phyloP scores from a whole-genome alignment of 345 rosid genomes.

The Aquilaria yunnanensis region DNA sequence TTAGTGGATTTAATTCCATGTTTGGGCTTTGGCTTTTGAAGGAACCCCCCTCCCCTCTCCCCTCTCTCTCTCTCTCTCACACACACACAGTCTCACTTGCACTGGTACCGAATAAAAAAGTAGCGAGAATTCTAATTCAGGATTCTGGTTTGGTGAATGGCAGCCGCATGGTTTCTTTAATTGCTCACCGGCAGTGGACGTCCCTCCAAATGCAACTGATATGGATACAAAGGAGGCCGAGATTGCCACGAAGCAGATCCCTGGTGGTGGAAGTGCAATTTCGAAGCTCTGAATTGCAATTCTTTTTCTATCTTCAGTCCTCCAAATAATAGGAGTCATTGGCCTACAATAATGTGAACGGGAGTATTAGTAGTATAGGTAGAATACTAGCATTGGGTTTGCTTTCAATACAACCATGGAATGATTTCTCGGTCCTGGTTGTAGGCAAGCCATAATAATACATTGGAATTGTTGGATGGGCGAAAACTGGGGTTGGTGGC shows the following conservation, averaged over 20 bases:
- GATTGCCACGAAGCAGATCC: conserved; percentile 33
- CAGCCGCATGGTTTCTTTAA: conserved; percentile 85
- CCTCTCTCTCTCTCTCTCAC: neutral
- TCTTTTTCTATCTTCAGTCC: neutral
- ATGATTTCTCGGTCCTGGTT: too few relatives aligned
- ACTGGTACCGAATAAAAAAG: neutral
- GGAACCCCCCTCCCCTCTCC: neutral
- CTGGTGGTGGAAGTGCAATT: conserved; percentile 28
- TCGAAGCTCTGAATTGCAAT: conserved; percentile 38
- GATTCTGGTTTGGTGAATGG: conserved; percentile 7
- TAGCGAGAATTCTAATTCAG: neutral
- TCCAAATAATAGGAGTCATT: neutral
- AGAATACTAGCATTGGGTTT: too few relatives aligned
- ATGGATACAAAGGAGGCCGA: conserved; percentile 43
- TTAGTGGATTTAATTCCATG: neutral
- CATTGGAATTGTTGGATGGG: too few relatives aligned
- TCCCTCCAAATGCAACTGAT: conserved; percentile 47
- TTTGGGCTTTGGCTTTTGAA: neutral
- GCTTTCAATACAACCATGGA: too few relatives aligned
- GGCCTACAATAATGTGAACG: neutral
- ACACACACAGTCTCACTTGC: neutral
- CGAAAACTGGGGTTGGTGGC: too few relatives aligned
- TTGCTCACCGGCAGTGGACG: conserved; percentile 61
- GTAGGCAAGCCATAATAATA: too few relatives aligned
- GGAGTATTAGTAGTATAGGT: too few relatives aligned